Conservation (phyloP, 2,329 filamentous ascomycete genomes). For the Nemania sp. region DNA sequence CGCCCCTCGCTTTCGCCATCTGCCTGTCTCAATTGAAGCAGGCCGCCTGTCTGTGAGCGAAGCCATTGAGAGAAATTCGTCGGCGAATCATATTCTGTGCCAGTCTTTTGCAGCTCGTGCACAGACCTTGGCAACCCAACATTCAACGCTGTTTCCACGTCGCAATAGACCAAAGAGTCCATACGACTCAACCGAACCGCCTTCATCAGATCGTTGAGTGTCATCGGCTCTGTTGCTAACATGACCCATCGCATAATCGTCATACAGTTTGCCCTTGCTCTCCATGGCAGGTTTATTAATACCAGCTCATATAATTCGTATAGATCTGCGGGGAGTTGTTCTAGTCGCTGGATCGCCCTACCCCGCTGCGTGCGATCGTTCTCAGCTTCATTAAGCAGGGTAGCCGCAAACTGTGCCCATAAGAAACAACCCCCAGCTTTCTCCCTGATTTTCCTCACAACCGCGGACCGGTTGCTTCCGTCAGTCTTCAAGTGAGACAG, state of each 20-base stretch:
- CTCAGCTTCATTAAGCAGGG: conserved; percentile 16
- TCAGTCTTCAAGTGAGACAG: conserved; percentile 2
- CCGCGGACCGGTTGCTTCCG: not conserved
- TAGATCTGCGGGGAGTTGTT: conserved; percentile 14
- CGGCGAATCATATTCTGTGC: conserved; percentile 26
- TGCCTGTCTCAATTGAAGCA: conserved; percentile 10
- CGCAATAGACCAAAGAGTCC: conserved; percentile 5
- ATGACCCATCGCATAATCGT: conserved; percentile 26
- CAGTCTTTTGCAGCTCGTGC: conserved; percentile 23
- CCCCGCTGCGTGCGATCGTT: conserved; percentile 6
- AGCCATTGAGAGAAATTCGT: conserved; percentile 24
- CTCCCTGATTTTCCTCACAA: conserved; percentile 5
- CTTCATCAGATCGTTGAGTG: conserved; percentile 22
- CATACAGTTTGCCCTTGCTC: conserved; percentile 19
- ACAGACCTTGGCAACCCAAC: conserved; percentile 21
- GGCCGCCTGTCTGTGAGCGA: conserved; percentile 16
- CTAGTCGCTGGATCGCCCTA: conserved; percentile 5
- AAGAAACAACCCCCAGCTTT: conserved; percentile 18
- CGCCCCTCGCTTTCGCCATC: conserved; percentile 1
- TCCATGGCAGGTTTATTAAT: conserved; percentile 6
- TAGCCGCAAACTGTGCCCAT: conserved; percentile 24
- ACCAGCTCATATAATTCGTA: conserved; percentile 19
- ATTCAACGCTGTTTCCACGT: conserved; percentile 9
- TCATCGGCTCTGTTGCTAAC: conserved; percentile 20
- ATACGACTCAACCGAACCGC: conserved; percentile 19